A percentile compares a stretch with the other conserved stretches of the same genome.
phyloP scores from a whole-genome alignment of 2,329 filamentous ascomycete genomes.

The Xylariaceae sp. region DNA sequence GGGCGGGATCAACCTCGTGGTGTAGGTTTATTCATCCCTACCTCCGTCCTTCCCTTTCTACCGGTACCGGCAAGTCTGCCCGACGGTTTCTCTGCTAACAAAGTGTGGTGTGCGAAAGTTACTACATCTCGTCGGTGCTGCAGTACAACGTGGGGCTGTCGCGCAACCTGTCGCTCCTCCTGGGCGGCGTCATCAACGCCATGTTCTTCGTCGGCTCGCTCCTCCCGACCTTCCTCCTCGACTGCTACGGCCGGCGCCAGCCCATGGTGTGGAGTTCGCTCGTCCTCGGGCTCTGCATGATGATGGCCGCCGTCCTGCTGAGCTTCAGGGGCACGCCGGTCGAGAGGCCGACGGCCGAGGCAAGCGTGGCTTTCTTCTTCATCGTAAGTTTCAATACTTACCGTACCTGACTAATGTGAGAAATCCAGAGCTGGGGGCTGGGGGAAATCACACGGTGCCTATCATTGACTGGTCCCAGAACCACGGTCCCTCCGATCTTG shows the following conservation, averaged over 20 bases:
- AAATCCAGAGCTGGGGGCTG: too few relatives aligned
- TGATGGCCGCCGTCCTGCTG: neutral
- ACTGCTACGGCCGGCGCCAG: neutral
- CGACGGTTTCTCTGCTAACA: too few relatives aligned
- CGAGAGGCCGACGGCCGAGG: neutral
- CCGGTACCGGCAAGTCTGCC: too few relatives aligned
- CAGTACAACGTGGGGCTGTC: neutral
- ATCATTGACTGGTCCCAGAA: too few relatives aligned
- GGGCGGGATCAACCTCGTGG: conserved; percentile 1
- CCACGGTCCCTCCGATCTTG: too few relatives aligned
- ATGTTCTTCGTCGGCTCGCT: conserved; percentile 1
- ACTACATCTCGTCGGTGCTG: neutral
- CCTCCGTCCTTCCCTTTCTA: neutral
- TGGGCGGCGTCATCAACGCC: conserved; percentile 1
- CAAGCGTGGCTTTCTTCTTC: conserved; percentile 1
- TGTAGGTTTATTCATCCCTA: neutral
- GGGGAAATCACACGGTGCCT: too few relatives aligned
- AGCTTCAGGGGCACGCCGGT: neutral
- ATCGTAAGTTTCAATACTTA: neutral
- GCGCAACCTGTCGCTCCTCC: neutral
- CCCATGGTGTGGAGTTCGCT: conserved; percentile 1
- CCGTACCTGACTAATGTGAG: too few relatives aligned
- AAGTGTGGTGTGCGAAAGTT: too few relatives aligned
- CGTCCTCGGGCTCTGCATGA: conserved; percentile 1
- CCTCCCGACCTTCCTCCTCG: conserved; percentile 1